These are phyloP conservation scores for Penicillium egyptiacum DNA, from an alignment of 495 filamentous ascomycete genomes.

Conservation along the genomic window DNA sequence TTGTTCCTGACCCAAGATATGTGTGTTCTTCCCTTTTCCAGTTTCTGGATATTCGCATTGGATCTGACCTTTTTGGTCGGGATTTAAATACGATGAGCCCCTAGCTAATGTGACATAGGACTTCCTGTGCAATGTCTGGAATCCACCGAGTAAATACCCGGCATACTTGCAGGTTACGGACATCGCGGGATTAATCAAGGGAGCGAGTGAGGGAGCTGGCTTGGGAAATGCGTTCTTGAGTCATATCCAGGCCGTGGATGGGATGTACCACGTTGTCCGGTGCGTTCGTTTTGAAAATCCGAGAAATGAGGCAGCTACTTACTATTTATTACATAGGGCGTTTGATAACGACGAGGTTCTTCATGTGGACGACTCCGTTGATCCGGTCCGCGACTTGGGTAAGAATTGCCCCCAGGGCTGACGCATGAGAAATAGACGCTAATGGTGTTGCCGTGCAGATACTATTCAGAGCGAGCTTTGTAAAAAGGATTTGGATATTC, in stretches of 20 bases:
- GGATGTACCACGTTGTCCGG: conserved; percentile 3
- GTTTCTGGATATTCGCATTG: neutral
- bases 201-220: neutral
- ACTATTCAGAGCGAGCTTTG: conserved; percentile 1
- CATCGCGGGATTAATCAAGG: neutral
- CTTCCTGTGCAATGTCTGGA: neutral
- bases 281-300: neutral
- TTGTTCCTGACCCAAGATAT: conserved; percentile 2
- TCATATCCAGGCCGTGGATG: neutral
- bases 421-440: neutral
- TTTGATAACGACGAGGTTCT: conserved; percentile 3
- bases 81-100: neutral
- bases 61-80: neutral
- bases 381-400: conserved; percentile 1
- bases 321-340: neutral
- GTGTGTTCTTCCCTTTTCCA: neutral
- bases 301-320: neutral
- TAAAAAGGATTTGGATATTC: conserved; percentile 3
- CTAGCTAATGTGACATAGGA: neutral
- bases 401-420: neutral
- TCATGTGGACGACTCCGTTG: conserved; percentile 1
- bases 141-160: neutral
- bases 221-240: conserved; percentile 4
- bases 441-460: neutral
- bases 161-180: neutral